These are phyloP conservation scores for Paecilomyces formosus DNA, from an alignment of 2,329 filamentous ascomycete species.

Conservation along the genomic window DNA sequence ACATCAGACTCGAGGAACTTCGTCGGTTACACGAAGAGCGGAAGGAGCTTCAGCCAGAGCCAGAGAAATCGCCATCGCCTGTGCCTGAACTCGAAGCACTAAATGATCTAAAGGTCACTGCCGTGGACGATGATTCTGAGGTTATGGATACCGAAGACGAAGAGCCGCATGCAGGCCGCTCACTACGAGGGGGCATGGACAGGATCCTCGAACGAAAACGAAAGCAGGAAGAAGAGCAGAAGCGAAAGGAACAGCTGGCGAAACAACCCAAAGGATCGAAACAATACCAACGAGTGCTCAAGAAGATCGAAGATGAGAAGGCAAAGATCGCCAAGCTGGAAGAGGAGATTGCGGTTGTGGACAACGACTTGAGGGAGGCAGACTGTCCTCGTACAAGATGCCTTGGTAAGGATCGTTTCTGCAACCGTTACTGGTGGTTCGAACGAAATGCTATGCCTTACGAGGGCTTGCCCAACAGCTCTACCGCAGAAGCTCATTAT, in stretches of 20 bases:
- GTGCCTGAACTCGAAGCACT: conserved; percentile 34
- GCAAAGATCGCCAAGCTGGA: conserved; percentile 73
- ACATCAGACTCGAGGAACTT: conserved; percentile 34
- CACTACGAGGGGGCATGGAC: conserved; percentile 57
- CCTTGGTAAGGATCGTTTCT: conserved; percentile 90
- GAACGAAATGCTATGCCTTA: conserved; percentile 98
- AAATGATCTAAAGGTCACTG: conserved; percentile 32
- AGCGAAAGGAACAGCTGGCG: conserved; percentile 59
- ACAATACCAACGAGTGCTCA: conserved; percentile 78
- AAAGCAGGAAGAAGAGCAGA: conserved; percentile 63
- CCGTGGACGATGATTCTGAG: conserved; percentile 53
- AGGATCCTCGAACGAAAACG: conserved; percentile 69
- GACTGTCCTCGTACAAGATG: conserved; percentile 86
- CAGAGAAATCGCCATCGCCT: conserved; percentile 36
- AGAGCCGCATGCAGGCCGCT: conserved; percentile 48
- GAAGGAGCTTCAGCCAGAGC: conserved; percentile 40
- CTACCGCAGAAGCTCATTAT: conserved; percentile 78
- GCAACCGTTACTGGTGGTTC: conserved; percentile 99
- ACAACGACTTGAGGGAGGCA: conserved; percentile 88
- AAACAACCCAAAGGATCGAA: conserved; percentile 73
- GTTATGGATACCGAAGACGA: conserved; percentile 65
- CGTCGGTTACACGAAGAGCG: conserved; percentile 40
- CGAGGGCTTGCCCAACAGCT: conserved; percentile 77
- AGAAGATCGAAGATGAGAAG: conserved; percentile 84
- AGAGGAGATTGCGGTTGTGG: conserved; percentile 73